These are phyloP conservation scores for Petunia hybrid DNA, from an alignment of 305 asterid genomes.

Conservation along the genomic window DNA sequence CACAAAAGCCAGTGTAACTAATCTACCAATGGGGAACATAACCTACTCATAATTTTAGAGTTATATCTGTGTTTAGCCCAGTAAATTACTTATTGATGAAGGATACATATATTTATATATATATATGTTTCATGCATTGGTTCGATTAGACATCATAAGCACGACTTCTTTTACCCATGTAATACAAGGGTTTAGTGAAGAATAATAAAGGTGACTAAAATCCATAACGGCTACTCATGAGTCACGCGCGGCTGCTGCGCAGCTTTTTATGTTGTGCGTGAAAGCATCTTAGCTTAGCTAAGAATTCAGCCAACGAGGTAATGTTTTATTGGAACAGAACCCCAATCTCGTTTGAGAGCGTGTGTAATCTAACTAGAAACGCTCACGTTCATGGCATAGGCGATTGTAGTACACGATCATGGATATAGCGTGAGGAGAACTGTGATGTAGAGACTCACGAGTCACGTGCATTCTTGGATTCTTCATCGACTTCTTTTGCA, in stretches of 20 bases:
- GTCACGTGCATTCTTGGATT: slow-evolving; percentile 59
- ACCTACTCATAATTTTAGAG: too few relatives aligned
- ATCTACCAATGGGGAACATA: too few relatives aligned
- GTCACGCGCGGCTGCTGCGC: slow-evolving; percentile 33
- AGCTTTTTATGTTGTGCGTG: slow-evolving; percentile 32
- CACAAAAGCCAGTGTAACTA: too few relatives aligned
- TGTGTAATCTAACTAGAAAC: not conserved
- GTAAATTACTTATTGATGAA: too few relatives aligned
- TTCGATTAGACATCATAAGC: too few relatives aligned
- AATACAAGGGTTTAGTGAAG: not conserved
- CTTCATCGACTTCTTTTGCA: slow-evolving; percentile 32
- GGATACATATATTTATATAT: too few relatives aligned
- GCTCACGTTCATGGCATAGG: not conserved
- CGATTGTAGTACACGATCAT: not conserved
- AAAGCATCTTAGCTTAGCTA: not conserved
- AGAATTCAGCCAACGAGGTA: slow-evolving; percentile 8
- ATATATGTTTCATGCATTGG: too few relatives aligned
- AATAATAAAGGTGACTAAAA: not conserved
- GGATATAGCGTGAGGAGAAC: not conserved
- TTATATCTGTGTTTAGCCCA: too few relatives aligned
- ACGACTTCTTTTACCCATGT: not conserved
- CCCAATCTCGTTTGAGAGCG: slow-evolving; percentile 10
- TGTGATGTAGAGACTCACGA: not conserved
- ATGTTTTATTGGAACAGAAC: not conserved
- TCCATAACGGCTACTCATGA: not conserved